Evolutionary conservation across 768 basidiomycete species (phyloP).

Genomic region (Termitomyces sp.): DNA sequence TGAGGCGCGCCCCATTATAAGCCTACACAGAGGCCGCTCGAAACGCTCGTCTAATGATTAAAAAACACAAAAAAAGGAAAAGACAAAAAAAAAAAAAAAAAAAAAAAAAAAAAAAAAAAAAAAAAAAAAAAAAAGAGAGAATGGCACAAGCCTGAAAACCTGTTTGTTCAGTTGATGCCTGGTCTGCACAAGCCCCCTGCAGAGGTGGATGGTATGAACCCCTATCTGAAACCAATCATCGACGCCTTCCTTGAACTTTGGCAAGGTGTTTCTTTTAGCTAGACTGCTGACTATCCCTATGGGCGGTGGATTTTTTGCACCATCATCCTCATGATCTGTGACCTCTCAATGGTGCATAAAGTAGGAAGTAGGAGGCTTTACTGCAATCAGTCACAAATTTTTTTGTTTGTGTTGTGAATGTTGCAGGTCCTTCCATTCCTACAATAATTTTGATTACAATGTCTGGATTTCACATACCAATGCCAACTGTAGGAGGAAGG

Average conservation of each 20-base stretch:
- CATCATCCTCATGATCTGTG: constrained; percentile 24
- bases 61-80: too few relatives aligned
- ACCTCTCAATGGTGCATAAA: constrained; percentile 28
- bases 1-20: too few relatives aligned
- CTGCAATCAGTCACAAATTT: constrained; percentile 5
- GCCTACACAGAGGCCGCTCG: too few relatives aligned
- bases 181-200: constrained; percentile 31
- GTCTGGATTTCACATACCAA: too few relatives aligned
- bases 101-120: too few relatives aligned
- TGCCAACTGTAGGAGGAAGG: too few relatives aligned
- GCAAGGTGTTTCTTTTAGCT: constrained; percentile 9
- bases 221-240: constrained; percentile 26
- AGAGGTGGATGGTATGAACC: constrained; percentile 19
- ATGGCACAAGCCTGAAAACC: constrained; percentile 26
- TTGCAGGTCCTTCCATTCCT: too few relatives aligned
- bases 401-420: constrained; percentile 13
- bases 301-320: constrained; percentile 13
- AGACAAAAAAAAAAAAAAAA: too few relatives aligned
- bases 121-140: too few relatives aligned
- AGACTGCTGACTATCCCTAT: constrained; percentile 3
- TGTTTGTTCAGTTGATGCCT: constrained; percentile 31
- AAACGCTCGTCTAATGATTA: too few relatives aligned
- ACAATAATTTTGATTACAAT: too few relatives aligned
- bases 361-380: constrained; percentile 26
- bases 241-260: constrained; percentile 22